Conservation (phyloP, 1,284 basidiomycete species). For the Papiliotrema laurentii region DNA sequence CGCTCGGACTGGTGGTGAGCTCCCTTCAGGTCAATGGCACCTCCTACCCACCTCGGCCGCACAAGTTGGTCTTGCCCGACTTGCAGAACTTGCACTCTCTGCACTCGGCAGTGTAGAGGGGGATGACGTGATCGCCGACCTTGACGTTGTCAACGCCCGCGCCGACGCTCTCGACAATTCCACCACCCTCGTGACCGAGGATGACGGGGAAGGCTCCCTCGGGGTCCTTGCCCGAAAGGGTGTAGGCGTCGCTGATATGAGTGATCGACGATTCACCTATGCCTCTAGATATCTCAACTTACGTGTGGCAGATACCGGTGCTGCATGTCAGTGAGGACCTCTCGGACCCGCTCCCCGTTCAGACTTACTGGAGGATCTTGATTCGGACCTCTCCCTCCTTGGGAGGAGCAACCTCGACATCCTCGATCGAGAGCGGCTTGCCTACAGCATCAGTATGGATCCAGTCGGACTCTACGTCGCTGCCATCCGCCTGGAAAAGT, state of each 20-base stretch:
- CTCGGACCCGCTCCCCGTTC: neutral
- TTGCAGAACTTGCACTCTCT: slow-evolving; percentile 97
- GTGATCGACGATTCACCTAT: too few relatives aligned
- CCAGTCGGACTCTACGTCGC: neutral
- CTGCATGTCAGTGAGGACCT: slow-evolving; percentile 18
- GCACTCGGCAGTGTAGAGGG: slow-evolving; percentile 90
- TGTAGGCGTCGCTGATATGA: slow-evolving; percentile 70
- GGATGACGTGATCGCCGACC: slow-evolving; percentile 87
- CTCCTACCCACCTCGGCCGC: slow-evolving; percentile 63
- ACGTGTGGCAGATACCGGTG: slow-evolving; percentile 91
- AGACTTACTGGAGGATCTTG: slow-evolving; percentile 72
- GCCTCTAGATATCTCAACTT: too few relatives aligned
- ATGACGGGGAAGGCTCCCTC: slow-evolving; percentile 96
- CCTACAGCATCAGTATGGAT: too few relatives aligned
- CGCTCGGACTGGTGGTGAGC: slow-evolving; percentile 60
- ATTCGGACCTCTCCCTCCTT: slow-evolving; percentile 88
- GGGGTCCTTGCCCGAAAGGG: slow-evolving; percentile 91
- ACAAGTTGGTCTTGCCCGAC: slow-evolving; percentile 97
- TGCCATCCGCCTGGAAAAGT: neutral
- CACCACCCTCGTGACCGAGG: slow-evolving; percentile 71
- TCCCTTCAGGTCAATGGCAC: neutral
- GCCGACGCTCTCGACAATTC: slow-evolving; percentile 81
- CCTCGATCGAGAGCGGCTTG: slow-evolving; percentile 81
- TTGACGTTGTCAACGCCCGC: slow-evolving; percentile 85
- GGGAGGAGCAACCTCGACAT: slow-evolving; percentile 90